Base-by-base conservation (phyloP, 306 rosid species). In the Prunus campanulata region DNA sequence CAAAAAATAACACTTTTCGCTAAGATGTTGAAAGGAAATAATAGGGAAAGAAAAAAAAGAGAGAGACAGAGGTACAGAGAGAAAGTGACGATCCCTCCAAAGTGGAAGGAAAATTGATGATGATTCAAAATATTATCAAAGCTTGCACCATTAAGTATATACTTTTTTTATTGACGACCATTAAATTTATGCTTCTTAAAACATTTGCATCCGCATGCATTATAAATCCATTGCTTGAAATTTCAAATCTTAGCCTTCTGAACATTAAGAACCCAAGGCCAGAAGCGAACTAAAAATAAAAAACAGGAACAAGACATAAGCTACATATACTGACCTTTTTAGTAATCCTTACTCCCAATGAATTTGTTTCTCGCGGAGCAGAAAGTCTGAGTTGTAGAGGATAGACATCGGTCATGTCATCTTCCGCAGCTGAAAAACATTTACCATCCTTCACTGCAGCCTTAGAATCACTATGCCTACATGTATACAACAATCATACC, bases 381-480 rank as follows among this genome's bases (percentile, higher is more conserved):
- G 93, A 92, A 82, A 95, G 93, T 84, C 96, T 86, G 52, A 95
- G 97, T 72, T 92, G 96, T 73, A 95, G 87, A 35, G 99, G 99
- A 86, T 95, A 95, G 75, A 95, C 97, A 83, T 92, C 99, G 10
- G 84, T 79, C 79, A 89, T 92, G 86, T 90, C 91, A 83, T 85
- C 88, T 79, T 87, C 90, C 9, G 90, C 88, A 61, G 92, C 93
- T 51, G 91, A 90, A 80, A 92, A 92, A 50, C 85, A 89, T 85
- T 77, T 82, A 71, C 86, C 86, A 77, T 92, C 88, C 86, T 88
- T 95, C 71, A 49, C 65, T 68, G 90, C 79, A 39, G 70, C 80
- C 86, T 89, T 92, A 13, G 89, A 87, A 83, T 88, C 93, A 79
- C 92, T 95, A 70, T 95, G 98, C 97, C 97, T 95, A 79, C 71